phyloP scores from a whole-genome alignment of 129 eudicot genomes.

The Smallanthus sonchifolius region DNA sequence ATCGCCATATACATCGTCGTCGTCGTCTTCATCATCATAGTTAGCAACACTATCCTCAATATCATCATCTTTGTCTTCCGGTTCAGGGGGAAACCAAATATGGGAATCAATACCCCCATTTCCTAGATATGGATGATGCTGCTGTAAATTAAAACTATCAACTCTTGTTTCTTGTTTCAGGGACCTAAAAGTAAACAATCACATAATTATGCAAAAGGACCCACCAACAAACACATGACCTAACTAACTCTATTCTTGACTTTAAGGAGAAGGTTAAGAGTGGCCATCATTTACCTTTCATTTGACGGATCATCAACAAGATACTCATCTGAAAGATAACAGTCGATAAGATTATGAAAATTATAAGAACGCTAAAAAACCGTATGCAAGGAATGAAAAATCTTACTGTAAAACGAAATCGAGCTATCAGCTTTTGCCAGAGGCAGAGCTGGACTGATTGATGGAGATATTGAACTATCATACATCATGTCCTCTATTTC shows the following conservation, averaged over 20 bases:
- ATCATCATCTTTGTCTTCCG: constrained; percentile 63
- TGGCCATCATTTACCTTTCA: constrained; percentile 42
- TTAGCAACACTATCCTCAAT: constrained; percentile 52
- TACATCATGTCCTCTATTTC: constrained; percentile 24
- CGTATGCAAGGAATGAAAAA: not conserved
- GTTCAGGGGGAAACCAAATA: constrained; percentile 85
- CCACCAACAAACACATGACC: not conserved
- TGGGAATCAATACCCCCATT: constrained; percentile 43
- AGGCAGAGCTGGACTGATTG: constrained; percentile 45
- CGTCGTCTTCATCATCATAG: constrained; percentile 61
- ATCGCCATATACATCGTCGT: constrained; percentile 46
- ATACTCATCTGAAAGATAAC: constrained; percentile 56
- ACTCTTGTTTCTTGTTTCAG: constrained; percentile 35
- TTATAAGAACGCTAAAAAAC: not conserved
- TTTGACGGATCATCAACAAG: constrained; percentile 45
- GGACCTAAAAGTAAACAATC: constrained; percentile 24
- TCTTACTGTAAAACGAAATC: constrained; percentile 50
- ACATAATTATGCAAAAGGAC: not conserved
- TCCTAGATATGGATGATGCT: constrained; percentile 15
- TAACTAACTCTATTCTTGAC: constrained; percentile 7
- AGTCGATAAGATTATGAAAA: not conserved
- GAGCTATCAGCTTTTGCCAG: constrained; percentile 49
- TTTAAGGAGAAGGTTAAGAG: constrained; percentile 10
- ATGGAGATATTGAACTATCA: constrained; percentile 31
- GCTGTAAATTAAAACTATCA: constrained; percentile 17